Conservation (phyloP, 192 early-diverging fungal genomes). For the Mortierella claussenii region DNA sequence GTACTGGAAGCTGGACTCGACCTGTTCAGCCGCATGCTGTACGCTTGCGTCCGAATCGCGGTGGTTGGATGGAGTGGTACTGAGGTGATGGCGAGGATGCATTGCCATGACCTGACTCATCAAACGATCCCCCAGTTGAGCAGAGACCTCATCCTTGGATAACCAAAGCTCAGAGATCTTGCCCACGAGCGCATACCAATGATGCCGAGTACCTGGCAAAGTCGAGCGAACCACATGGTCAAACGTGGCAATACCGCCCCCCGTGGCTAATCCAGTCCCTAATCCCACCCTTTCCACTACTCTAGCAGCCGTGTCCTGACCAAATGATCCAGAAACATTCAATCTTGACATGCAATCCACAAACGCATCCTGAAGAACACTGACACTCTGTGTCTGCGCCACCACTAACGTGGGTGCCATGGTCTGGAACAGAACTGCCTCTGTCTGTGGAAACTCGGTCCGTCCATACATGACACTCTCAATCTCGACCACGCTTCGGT, state of each 20-base stretch:
- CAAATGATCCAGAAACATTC: conserved; percentile 3
- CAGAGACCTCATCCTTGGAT: conserved; percentile 30
- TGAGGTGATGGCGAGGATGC: conserved; percentile 51
- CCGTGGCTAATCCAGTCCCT: too few species aligned
- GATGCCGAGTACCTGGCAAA: conserved; percentile 43
- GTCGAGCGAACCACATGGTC: conserved; percentile 43
- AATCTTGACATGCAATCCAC: conserved; percentile 43
- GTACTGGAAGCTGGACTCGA: conserved; percentile 42
- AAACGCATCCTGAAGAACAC: conserved; percentile 41
- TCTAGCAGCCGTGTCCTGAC: neutral
- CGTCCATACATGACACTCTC: conserved; percentile 50
- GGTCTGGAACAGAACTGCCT: conserved; percentile 42
- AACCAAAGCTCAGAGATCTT: conserved; percentile 55
- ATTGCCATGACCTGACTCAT: conserved; percentile 48
- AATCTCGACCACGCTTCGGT: conserved; percentile 37
- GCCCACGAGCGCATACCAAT: conserved; percentile 50
- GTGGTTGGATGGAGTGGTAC: conserved; percentile 6
- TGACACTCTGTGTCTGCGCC: conserved; percentile 42
- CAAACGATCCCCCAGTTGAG: conserved; percentile 37
- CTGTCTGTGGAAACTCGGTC: conserved; percentile 44
- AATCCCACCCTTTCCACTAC: neutral
- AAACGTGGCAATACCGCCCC: conserved; percentile 16
- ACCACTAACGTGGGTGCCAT: conserved; percentile 49
- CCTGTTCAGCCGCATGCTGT: neutral
- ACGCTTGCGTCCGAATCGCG: neutral